phyloP scores from a whole-genome alignment of 495 filamentous ascomycete species.

The Penicillium paxilli region DNA sequence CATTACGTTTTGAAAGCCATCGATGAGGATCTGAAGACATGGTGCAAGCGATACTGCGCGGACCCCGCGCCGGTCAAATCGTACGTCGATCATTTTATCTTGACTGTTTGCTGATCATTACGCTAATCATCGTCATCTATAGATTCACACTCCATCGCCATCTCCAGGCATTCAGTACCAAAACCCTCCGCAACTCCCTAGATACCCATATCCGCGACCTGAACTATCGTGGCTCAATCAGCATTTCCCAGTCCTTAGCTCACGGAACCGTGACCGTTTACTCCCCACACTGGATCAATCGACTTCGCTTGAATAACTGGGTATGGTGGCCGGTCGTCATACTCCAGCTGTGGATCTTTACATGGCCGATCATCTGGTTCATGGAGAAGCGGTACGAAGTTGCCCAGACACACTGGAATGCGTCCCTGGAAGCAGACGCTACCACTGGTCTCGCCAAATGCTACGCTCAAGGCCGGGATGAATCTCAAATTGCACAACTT shows the following conservation, averaged over 20 bases:
- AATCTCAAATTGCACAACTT: slow-evolving; percentile 29
- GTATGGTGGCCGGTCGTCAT: slow-evolving; percentile 40
- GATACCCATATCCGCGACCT: slow-evolving; percentile 40
- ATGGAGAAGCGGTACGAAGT: slow-evolving; percentile 43
- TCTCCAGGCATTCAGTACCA: slow-evolving; percentile 34
- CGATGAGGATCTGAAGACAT: slow-evolving; percentile 27
- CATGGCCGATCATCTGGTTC: slow-evolving; percentile 45
- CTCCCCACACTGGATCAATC: slow-evolving; percentile 51
- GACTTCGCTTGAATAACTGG: slow-evolving; percentile 32
- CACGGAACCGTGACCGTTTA: slow-evolving; percentile 38
- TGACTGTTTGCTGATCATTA: background rate
- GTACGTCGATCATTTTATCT: slow-evolving; percentile 17
- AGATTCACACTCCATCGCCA: slow-evolving; percentile 43
- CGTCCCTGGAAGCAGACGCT: slow-evolving; percentile 17
- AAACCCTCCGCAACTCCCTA: slow-evolving; percentile 30
- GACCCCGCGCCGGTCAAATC: slow-evolving; percentile 43
- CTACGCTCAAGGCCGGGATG: slow-evolving; percentile 31
- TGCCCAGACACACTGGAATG: slow-evolving; percentile 32
- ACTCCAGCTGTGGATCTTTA: slow-evolving; percentile 47
- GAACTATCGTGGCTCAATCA: slow-evolving; percentile 42
- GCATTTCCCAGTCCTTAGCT: slow-evolving; percentile 17
- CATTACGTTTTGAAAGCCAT: background rate
- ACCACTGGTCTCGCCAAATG: slow-evolving; percentile 10
- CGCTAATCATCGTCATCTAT: background rate
- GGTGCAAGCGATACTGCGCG: slow-evolving; percentile 42